Conservation (phyloP, 139 green algal genomes). For the Ulvella scutata region DNA sequence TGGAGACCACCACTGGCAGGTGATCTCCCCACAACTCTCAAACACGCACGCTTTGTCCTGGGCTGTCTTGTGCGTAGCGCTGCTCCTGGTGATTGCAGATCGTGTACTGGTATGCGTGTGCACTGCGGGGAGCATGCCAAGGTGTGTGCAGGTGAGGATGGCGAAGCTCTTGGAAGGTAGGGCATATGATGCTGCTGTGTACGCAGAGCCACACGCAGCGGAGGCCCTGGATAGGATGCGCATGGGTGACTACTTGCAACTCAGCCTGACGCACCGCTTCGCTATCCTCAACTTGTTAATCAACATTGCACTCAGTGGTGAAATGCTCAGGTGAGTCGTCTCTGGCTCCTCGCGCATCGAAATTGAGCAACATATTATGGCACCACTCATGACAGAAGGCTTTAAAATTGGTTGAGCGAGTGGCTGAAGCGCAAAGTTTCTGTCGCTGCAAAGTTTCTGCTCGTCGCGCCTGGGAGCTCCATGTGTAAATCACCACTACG, state of each 20-base stretch:
- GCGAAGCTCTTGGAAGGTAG: neutral
- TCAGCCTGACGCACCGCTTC: constrained; percentile 31
- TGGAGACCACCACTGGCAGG: constrained; percentile 3
- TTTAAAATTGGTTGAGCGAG: too few species aligned
- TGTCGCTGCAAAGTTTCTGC: too few species aligned
- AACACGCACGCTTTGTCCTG: constrained; percentile 9
- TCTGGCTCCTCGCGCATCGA: too few species aligned
- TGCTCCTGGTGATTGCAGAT: too few species aligned
- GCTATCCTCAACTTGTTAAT: constrained; percentile 39
- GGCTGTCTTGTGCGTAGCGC: too few species aligned
- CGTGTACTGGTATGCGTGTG: neutral
- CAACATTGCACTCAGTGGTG: constrained; percentile 34
- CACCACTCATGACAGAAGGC: too few species aligned
- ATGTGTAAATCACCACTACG: too few species aligned
- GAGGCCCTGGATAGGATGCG: constrained; percentile 20
- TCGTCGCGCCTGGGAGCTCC: too few species aligned
- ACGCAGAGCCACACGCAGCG: neutral
- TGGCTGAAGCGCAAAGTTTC: too few species aligned
- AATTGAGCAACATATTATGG: too few species aligned
- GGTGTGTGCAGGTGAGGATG: neutral
- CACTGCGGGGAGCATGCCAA: neutral
- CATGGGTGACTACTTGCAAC: constrained; percentile 37
- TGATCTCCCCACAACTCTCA: constrained; percentile 8
- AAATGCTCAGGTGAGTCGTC: constrained; percentile 9
- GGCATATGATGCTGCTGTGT: neutral